A percentile compares a stretch with the other conserved stretches of the same genome.
phyloP scores from a whole-genome alignment of 140 eudicot genomes.

The Senecio squalidus region DNA sequence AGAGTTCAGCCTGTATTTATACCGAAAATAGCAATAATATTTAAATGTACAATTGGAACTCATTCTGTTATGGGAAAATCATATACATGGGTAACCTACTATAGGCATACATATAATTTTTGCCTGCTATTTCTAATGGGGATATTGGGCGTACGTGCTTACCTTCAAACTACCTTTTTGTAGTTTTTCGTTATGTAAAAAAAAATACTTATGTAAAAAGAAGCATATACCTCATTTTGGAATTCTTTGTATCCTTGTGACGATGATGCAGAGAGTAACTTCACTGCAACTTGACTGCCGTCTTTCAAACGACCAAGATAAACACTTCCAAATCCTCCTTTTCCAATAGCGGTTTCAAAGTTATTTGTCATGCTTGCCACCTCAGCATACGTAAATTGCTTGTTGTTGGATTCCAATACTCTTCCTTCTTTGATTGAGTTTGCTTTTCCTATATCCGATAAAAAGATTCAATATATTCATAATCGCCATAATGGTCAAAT shows the following conservation, averaged over 20 bases:
- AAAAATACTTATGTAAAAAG: too few species aligned
- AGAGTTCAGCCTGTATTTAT: constrained; percentile 35
- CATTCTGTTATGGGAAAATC: too few species aligned
- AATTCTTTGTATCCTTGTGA: constrained; percentile 33
- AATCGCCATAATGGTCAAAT: background rate
- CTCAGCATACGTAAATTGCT: constrained; percentile 33
- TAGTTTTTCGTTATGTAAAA: too few species aligned
- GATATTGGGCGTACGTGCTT: too few species aligned
- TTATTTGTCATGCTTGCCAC: constrained; percentile 34
- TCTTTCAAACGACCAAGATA: constrained; percentile 32
- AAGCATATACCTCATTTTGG: constrained; percentile 38
- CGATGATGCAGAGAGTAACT: constrained; percentile 31
- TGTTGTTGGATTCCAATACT: constrained; percentile 26
- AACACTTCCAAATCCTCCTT: constrained; percentile 43
- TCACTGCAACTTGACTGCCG: constrained; percentile 37
- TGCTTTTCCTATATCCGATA: constrained; percentile 11
- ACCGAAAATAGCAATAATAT: background rate
- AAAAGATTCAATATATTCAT: constrained; percentile 2
- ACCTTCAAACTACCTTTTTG: too few species aligned
- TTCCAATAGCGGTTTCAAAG: constrained; percentile 29
- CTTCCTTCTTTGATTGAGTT: constrained; percentile 21
- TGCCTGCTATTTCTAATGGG: too few species aligned
- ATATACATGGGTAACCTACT: too few species aligned
- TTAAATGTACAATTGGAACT: background rate
- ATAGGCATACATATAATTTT: too few species aligned